A percentile compares a stretch with the other conserved stretches of the same genome.
These are phyloP conservation scores for Ceriops zippeliana DNA, from an alignment of 345 rosid genomes.

Conservation along the genomic window DNA sequence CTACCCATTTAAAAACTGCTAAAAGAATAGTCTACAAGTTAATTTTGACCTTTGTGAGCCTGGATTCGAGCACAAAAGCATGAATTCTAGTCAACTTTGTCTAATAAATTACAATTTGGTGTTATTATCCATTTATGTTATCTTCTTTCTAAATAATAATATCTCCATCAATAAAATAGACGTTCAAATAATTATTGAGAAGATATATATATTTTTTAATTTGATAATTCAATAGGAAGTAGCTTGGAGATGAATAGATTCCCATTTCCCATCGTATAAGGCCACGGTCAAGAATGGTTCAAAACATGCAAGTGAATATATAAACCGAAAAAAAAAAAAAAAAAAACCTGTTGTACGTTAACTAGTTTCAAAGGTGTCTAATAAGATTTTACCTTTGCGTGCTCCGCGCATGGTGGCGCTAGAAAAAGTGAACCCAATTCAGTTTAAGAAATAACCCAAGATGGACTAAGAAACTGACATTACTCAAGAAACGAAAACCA, in stretches of 20 bases:
- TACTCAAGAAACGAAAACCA: not conserved
- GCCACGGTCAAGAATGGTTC: not conserved
- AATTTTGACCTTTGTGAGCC: not conserved
- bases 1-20: conserved; percentile 3
- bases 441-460: not conserved
- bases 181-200: not conserved
- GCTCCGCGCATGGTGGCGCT: too few relatives aligned
- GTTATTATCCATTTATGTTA: not conserved
- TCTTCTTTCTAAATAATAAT: not conserved
- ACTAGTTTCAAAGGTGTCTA: too few relatives aligned
- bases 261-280: not conserved
- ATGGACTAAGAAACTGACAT: not conserved
- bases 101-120: not conserved
- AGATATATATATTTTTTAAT: too few relatives aligned
- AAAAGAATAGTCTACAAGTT: not conserved
- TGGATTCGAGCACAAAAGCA: not conserved
- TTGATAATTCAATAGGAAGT: not conserved
- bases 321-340: too few relatives aligned
- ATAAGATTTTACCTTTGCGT: too few relatives aligned
- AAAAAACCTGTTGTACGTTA: too few relatives aligned
- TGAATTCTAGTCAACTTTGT: not conserved
- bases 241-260: not conserved
- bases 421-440: not conserved
- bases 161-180: not conserved
- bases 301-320: not conserved